Conservation (phyloP, 345 rosid species). For the Psidium friedrichsthalianum region DNA sequence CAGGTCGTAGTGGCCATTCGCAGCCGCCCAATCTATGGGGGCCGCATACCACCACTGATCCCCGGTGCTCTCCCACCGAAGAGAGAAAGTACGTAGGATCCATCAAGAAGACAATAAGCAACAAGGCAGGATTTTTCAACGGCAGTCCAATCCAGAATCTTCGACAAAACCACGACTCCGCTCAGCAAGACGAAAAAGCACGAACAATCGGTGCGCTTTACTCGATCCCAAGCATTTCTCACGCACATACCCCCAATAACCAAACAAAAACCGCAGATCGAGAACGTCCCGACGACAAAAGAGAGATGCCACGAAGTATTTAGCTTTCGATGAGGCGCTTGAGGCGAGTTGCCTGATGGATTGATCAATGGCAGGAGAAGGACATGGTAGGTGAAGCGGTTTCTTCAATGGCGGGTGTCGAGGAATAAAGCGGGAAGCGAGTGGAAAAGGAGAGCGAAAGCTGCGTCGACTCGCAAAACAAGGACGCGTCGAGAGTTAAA, state of each 20-base stretch:
- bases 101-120: constrained; percentile 5
- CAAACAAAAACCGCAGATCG: background rate
- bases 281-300: background rate
- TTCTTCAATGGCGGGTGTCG: background rate
- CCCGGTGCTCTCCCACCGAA: constrained; percentile 97
- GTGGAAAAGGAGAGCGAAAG: background rate
- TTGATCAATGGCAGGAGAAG: background rate
- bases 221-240: background rate
- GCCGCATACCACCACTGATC: constrained; percentile 99
- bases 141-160: background rate
- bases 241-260: background rate
- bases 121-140: background rate
- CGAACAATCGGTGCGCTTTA: background rate
- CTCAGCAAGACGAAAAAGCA: background rate
- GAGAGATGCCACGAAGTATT: background rate
- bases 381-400: background rate
- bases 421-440: background rate
- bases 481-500: background rate
- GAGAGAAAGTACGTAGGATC: constrained; percentile 73
- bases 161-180: background rate
- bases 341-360: background rate
- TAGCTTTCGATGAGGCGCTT: background rate
- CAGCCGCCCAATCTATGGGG: constrained; percentile 94
- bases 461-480: background rate
- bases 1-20: constrained; percentile 81